Conservation (phyloP, 2,329 filamentous ascomycete species). For the Fusarium beomiforme region DNA sequence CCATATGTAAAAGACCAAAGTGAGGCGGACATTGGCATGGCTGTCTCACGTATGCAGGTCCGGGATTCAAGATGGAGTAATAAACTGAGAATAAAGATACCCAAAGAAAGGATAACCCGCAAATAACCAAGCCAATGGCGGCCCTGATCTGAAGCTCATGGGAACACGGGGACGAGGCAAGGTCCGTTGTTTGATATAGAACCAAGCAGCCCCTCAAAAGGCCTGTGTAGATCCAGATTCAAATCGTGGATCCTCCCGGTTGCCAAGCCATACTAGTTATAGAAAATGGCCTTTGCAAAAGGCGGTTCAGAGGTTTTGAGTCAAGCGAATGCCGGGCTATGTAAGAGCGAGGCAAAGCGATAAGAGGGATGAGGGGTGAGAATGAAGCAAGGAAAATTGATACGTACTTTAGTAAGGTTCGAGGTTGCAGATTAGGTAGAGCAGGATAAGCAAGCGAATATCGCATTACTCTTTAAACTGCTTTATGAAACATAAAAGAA, state of each 20-base stretch:
- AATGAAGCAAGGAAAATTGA: not conserved
- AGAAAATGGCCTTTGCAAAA: not conserved
- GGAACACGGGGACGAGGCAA: constrained; percentile 27
- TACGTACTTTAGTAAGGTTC: constrained; percentile 17
- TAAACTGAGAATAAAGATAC: not conserved
- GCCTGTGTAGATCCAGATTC: constrained; percentile 28
- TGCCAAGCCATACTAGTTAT: not conserved
- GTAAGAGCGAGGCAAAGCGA: constrained; percentile 8
- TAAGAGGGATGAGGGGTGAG: constrained; percentile 4
- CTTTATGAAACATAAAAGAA: not conserved
- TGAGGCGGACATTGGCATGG: constrained; percentile 21
- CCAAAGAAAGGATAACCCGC: not conserved
- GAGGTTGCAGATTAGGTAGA: not conserved
- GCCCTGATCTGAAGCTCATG: constrained; percentile 27
- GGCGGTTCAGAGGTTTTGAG: not conserved
- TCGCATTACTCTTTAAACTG: constrained; percentile 8
- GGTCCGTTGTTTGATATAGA: constrained; percentile 23
- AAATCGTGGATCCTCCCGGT: constrained; percentile 1
- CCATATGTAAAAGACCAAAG: constrained; percentile 4
- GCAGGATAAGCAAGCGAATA: not conserved
- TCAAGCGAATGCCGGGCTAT: not conserved
- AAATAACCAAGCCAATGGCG: constrained; percentile 32
- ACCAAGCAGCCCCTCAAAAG: constrained; percentile 31
- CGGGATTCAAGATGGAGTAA: not conserved
- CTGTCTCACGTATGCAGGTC: constrained; percentile 18